phyloP scores from a whole-genome alignment of 345 rosid genomes.

The Gossypium thurberi region DNA sequence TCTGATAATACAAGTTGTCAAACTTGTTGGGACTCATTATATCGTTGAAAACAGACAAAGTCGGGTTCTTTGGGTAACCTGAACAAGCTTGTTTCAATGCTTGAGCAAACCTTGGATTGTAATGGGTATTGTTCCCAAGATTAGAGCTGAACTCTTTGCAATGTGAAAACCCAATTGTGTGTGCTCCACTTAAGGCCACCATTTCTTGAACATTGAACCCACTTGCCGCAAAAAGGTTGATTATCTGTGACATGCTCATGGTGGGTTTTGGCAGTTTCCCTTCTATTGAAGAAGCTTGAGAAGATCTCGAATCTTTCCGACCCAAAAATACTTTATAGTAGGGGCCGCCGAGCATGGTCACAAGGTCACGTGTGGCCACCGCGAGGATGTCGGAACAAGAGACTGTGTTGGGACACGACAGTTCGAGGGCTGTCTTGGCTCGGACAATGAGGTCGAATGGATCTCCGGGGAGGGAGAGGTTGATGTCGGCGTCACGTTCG shows the following conservation, averaged over 20 bases:
- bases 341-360: slow-evolving; percentile 66
- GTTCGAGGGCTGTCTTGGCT: slow-evolving; percentile 87
- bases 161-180: slow-evolving; percentile 86
- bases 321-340: slow-evolving; percentile 64
- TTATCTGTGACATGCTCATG: slow-evolving; percentile 42
- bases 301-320: slow-evolving; percentile 55
- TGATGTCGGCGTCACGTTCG: slow-evolving; percentile 74
- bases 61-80: slow-evolving; percentile 49
- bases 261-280: slow-evolving; percentile 61
- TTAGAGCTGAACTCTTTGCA: slow-evolving; percentile 59
- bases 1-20: slow-evolving; percentile 73
- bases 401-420: slow-evolving; percentile 70
- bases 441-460: slow-evolving; percentile 72
- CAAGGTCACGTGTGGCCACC: slow-evolving; percentile 72
- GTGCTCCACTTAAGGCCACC: slow-evolving; percentile 88
- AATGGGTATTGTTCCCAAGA: slow-evolving; percentile 40
- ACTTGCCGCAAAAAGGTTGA: slow-evolving; percentile 44
- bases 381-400: slow-evolving; percentile 89
- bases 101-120: slow-evolving; percentile 62
- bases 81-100: slow-evolving; percentile 62
- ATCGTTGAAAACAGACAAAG: slow-evolving; percentile 79
- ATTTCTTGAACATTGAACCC: slow-evolving; percentile 72
- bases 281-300: slow-evolving; percentile 37
- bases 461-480: slow-evolving; percentile 83
- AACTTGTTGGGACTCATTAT: slow-evolving; percentile 83